Conservation (phyloP, 305 asterid genomes). For the Fraxinus dipetala region DNA sequence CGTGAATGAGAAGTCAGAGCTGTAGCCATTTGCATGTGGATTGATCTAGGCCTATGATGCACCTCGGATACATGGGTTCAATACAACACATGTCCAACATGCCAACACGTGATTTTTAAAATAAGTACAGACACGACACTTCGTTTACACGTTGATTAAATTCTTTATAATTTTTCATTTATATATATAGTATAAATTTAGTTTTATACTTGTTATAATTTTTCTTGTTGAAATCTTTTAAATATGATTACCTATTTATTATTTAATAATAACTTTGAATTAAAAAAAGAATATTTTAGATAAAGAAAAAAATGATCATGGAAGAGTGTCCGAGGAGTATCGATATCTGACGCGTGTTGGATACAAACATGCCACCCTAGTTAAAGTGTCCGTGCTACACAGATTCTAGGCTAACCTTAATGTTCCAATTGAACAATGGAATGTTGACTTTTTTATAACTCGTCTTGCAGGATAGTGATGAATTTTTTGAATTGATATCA, state of each 20-base stretch:
- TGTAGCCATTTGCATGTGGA: neutral
- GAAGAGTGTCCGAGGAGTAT: neutral
- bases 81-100: neutral
- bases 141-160: neutral
- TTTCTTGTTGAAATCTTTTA: neutral
- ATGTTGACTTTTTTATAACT: conserved; percentile 19
- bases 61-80: neutral
- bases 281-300: too few relatives aligned
- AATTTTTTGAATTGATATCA: conserved; percentile 82
- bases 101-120: neutral
- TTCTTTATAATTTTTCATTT: neutral
- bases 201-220: neutral
- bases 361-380: neutral
- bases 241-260: neutral
- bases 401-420: neutral
- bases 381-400: neutral
- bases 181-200: neutral
- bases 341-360: neutral
- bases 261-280: neutral
- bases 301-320: neutral
- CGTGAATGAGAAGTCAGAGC: neutral
- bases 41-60: neutral
- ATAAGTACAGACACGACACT: neutral
- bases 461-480: conserved; percentile 85
- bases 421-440: neutral